Evolutionary conservation across 495 filamentous ascomycete genomes (phyloP), one percentile per base, ranked within the genome.

Genomic region (Aspergillus carlsbadensis): DNA sequence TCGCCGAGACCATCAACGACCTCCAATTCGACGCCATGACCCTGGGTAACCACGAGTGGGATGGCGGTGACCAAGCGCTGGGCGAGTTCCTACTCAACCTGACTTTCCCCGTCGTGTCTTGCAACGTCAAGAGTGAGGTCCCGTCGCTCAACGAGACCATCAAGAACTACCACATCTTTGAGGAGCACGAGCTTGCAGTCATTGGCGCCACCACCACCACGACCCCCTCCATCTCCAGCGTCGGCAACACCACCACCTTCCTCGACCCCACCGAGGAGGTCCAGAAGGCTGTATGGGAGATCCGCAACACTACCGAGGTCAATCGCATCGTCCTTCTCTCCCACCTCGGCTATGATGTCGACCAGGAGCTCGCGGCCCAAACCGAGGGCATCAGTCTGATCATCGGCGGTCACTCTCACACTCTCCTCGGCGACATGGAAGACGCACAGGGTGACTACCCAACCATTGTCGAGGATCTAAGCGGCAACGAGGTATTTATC

Each of bases 31-130:
- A 49, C 10, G 46, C 46, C 46, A 49, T 49, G 46, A 49, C 46
- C 2, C 46, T 49, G 46, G 46, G 46, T 13, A 49, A 49, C 46
- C 46, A 49, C 17, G 46, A 49, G 46, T 49, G 46, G 46, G 46
- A 49, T n/a, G 46, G 46, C 17, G 46, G 46, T 10, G 46, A 49
- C 17, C 31, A 49, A 24, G 46, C 46, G 0, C 33, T 49, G 5
- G 46, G 46, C 33, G 31, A 36, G 33, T 49, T 49, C 33, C n/a
- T 49, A 31, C 46, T 49, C 33, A 49, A 49, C 17, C 17, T 49
- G 15, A 49, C 46, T 3, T 49, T 49, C 31, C 46, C 46, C 6
- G 33, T 49, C 17, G 46, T 49, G 0, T 49, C 46, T 18, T 49
- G 46, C 33, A 49, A 49, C 46, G 46, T 49, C 33, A 49, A 49